These are phyloP conservation scores for Microthlaspi erraticum DNA, from an alignment of 345 rosid species.

Conservation along the genomic window DNA sequence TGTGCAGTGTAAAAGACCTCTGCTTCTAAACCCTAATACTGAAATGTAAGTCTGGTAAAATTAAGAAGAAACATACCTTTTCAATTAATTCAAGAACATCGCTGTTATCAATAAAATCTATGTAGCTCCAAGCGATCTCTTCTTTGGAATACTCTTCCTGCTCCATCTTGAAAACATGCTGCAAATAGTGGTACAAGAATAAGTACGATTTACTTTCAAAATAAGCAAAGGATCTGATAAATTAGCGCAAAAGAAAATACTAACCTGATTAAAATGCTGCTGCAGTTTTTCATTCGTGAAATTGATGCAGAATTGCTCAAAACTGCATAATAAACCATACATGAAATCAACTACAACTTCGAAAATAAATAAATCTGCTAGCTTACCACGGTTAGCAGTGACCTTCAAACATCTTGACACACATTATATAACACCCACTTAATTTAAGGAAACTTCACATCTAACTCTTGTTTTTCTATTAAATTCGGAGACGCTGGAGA, in stretches of 20 bases:
- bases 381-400: constrained; percentile 12
- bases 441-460: constrained; percentile 1
- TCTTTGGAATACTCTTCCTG: constrained; percentile 90
- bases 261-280: constrained; percentile 94
- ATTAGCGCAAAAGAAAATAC: constrained; percentile 12
- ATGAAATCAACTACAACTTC: constrained; percentile 22
- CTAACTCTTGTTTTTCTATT: background rate
- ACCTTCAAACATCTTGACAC: constrained; percentile 28
- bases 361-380: constrained; percentile 8
- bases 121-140: constrained; percentile 90
- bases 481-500: background rate
- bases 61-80: constrained; percentile 51
- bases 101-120: constrained; percentile 89
- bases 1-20: constrained; percentile 22
- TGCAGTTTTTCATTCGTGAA: constrained; percentile 93
- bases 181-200: constrained; percentile 43
- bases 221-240: background rate
- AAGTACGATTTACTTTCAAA: constrained; percentile 25
- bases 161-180: constrained; percentile 97
- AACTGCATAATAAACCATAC: constrained; percentile 54
- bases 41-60: constrained; percentile 20
- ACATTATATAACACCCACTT: constrained; percentile 18
- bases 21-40: constrained; percentile 18
- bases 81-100: constrained; percentile 90
- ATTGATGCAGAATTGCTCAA: constrained; percentile 96